phyloP scores from a whole-genome alignment of 768 basidiomycete genomes.

The Termitomyces sp. region DNA sequence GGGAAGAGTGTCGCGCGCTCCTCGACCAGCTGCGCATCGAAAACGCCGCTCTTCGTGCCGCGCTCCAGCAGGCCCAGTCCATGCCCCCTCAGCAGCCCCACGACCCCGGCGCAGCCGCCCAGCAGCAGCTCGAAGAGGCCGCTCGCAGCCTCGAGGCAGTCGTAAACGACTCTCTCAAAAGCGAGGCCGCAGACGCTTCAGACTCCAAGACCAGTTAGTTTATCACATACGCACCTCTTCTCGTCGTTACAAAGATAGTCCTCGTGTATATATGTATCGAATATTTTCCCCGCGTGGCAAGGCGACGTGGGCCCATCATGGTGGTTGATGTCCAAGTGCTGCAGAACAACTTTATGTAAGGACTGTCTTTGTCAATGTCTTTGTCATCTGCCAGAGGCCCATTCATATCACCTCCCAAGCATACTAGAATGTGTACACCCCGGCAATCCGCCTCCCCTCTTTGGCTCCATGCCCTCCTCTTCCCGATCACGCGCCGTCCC shows the following conservation, averaged over 20 bases:
- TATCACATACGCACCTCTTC: background rate
- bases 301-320: slow-evolving; percentile 6
- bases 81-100: slow-evolving; percentile 18
- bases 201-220: background rate
- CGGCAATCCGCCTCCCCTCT: background rate
- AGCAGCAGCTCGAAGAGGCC: slow-evolving; percentile 22
- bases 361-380: slow-evolving; percentile 33
- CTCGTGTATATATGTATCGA: background rate
- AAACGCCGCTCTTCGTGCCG: slow-evolving; percentile 72
- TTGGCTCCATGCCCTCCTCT: too few relatives aligned
- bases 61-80: slow-evolving; percentile 38
- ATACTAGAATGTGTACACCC: background rate
- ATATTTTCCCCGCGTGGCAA: background rate
- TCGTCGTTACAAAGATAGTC: background rate
- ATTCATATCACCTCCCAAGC: background rate
- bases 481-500: background rate
- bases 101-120: slow-evolving; percentile 3
- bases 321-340: slow-evolving; percentile 26
- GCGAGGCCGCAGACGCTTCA: background rate
- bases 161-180: slow-evolving; percentile 19
- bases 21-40: slow-evolving; percentile 86
- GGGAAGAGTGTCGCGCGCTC: slow-evolving; percentile 87
- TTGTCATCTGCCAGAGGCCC: slow-evolving; percentile 27
- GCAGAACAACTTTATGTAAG: slow-evolving; percentile 29
- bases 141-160: slow-evolving; percentile 20